Evolutionary conservation across 306 rosid species (phyloP).

Genomic region (Acmispon strigosus): DNA sequence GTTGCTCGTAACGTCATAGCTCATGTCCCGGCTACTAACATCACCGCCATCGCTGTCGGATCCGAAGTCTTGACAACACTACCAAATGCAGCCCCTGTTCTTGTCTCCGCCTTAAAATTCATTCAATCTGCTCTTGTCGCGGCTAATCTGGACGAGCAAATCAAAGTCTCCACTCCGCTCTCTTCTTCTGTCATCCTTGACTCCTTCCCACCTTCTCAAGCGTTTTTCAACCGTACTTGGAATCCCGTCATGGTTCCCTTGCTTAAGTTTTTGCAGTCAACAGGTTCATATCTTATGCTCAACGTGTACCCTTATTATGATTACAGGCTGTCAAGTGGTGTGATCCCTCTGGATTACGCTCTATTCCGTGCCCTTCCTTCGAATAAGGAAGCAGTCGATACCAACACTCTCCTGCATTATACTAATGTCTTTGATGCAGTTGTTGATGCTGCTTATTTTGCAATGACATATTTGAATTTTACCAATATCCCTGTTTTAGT

Average conservation of each 20-base stretch:
- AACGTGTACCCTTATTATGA: conserved; percentile 88
- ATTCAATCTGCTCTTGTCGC: conserved; percentile 94
- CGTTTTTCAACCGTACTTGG: conserved; percentile 92
- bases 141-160: conserved; percentile 71
- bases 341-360: conserved; percentile 86
- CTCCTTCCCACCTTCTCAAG: conserved; percentile 98
- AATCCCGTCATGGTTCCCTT: conserved; percentile 89
- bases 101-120: conserved; percentile 70
- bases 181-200: conserved; percentile 82
- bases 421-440: conserved; percentile 92
- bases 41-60: conserved; percentile 88
- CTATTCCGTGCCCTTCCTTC: conserved; percentile 93
- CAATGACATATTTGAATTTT: conserved; percentile 75
- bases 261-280: conserved; percentile 80
- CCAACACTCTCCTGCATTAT: conserved; percentile 87
- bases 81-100: conserved; percentile 80
- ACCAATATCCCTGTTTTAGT: conserved; percentile 78
- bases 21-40: conserved; percentile 91
- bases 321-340: conserved; percentile 64
- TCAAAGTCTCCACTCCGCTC: conserved; percentile 89
- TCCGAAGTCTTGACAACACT: conserved; percentile 80
- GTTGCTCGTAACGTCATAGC: conserved; percentile 74
- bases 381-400: conserved; percentile 84
- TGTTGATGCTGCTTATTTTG: conserved; percentile 94
- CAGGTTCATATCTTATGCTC: conserved; percentile 83